Evolutionary conservation across 2,329 filamentous ascomycete genomes (phyloP).

Genomic region (Colletotrichum salicis): DNA sequence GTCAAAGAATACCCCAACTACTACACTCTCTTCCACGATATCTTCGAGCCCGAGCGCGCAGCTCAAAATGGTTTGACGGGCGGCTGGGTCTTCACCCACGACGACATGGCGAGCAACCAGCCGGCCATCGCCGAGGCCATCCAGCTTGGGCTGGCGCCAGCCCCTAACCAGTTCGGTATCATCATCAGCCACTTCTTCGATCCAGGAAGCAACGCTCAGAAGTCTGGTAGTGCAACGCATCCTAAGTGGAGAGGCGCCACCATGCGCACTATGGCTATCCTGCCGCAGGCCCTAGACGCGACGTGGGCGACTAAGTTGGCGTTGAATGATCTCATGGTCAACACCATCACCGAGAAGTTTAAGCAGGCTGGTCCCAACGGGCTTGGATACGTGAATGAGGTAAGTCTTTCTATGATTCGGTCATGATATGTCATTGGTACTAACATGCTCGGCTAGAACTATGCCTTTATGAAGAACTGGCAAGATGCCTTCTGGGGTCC

Average conservation of each 20-base stretch:
- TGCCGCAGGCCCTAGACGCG: conserved; percentile 29
- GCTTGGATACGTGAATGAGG: conserved; percentile 33
- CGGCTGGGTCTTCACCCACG: conserved; percentile 35
- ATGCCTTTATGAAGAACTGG: conserved; percentile 35
- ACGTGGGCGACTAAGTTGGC: conserved; percentile 31
- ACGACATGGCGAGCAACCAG: conserved; percentile 29
- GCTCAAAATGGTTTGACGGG: conserved; percentile 36
- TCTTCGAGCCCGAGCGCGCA: conserved; percentile 32
- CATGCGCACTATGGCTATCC: conserved; percentile 32
- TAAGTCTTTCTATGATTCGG: neutral
- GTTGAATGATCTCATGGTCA: conserved; percentile 34
- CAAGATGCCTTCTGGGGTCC: conserved; percentile 35
- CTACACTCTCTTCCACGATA: conserved; percentile 32
- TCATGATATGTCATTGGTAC: neutral
- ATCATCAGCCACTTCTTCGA: conserved; percentile 34
- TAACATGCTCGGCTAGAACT: conserved; percentile 20
- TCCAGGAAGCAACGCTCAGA: conserved; percentile 7
- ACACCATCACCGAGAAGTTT: conserved; percentile 33
- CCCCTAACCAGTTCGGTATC: conserved; percentile 16
- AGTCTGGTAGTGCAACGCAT: conserved; percentile 31
- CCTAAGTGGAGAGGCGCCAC: conserved; percentile 31
- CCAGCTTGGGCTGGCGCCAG: conserved; percentile 7
- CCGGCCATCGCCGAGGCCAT: conserved; percentile 24
- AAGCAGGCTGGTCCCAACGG: conserved; percentile 30
- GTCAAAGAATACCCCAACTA: conserved; percentile 28